Conservation (phyloP, 163 green algal genomes). For the Volvox carteri region DNA sequence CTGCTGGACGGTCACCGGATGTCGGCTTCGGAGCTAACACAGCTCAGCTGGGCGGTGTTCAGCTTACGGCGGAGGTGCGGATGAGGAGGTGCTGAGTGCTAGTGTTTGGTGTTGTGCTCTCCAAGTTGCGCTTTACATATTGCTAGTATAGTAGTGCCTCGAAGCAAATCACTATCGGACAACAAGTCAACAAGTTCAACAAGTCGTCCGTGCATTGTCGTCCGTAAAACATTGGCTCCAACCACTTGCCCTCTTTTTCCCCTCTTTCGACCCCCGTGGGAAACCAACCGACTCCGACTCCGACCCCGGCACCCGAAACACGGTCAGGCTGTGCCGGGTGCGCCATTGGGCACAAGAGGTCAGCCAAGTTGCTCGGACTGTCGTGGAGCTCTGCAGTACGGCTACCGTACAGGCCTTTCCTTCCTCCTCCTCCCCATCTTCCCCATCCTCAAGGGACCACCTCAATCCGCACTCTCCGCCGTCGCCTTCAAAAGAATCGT, state of each 20-base stretch:
- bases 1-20: neutral
- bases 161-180: too few relatives aligned
- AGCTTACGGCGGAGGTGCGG: neutral
- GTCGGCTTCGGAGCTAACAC: slow-evolving; percentile 38
- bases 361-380: neutral
- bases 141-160: too few relatives aligned
- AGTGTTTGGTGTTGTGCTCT: too few relatives aligned
- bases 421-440: neutral
- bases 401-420: neutral
- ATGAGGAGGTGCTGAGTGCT: neutral
- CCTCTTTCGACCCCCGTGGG: too few relatives aligned
- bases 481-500: too few relatives aligned
- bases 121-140: too few relatives aligned
- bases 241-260: too few relatives aligned
- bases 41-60: slow-evolving; percentile 44
- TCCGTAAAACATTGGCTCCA: too few relatives aligned
- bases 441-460: neutral
- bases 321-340: slow-evolving; percentile 28
- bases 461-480: too few relatives aligned
- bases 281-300: too few relatives aligned
- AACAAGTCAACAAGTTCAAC: too few relatives aligned
- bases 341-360: slow-evolving; percentile 11
- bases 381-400: neutral
- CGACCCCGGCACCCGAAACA: neutral
- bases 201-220: too few relatives aligned